phyloP scores from a whole-genome alignment of 1,284 basidiomycete species.

The Leccinum griseonigrum region DNA sequence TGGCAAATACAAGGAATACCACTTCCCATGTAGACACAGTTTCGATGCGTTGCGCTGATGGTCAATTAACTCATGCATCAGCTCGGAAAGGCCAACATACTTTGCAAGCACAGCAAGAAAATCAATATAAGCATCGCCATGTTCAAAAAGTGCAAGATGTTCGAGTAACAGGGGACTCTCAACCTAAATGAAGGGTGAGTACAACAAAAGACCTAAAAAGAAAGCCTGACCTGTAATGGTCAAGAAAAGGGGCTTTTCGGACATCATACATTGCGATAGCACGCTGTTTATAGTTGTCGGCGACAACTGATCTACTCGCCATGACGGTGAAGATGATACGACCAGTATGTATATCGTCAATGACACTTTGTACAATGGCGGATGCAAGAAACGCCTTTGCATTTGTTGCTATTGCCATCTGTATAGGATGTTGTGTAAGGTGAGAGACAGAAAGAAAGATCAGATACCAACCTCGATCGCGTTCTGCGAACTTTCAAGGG shows the following conservation, averaged over 20 bases:
- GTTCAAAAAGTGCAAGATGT: slow-evolving; percentile 77
- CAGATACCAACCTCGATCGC: slow-evolving; percentile 68
- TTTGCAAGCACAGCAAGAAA: slow-evolving; percentile 72
- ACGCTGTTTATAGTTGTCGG: slow-evolving; percentile 83
- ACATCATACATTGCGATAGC: slow-evolving; percentile 76
- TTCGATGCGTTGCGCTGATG: slow-evolving; percentile 53
- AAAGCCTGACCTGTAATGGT: slow-evolving; percentile 66
- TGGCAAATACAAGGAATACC: slow-evolving; percentile 71
- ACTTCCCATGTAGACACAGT: slow-evolving; percentile 61
- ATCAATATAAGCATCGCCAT: slow-evolving; percentile 65
- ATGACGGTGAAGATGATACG: slow-evolving; percentile 65
- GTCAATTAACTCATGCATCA: slow-evolving; percentile 4
- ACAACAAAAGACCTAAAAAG: background rate
- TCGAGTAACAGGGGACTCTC: slow-evolving; percentile 79
- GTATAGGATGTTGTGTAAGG: slow-evolving; percentile 5
- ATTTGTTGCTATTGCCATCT: slow-evolving; percentile 85
- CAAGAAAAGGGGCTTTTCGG: slow-evolving; percentile 71
- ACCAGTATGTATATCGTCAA: slow-evolving; percentile 80
- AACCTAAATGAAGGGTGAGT: slow-evolving; percentile 43
- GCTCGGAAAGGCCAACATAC: slow-evolving; percentile 40
- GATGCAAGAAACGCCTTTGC: slow-evolving; percentile 79
- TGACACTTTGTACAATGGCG: slow-evolving; percentile 77
- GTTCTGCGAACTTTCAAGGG: slow-evolving; percentile 58
- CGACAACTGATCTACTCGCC: slow-evolving; percentile 70
- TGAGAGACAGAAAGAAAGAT: background rate